These are phyloP conservation scores for Ceratobasidium sp. DNA, from an alignment of 1,284 basidiomycete genomes.

Conservation along the genomic window DNA sequence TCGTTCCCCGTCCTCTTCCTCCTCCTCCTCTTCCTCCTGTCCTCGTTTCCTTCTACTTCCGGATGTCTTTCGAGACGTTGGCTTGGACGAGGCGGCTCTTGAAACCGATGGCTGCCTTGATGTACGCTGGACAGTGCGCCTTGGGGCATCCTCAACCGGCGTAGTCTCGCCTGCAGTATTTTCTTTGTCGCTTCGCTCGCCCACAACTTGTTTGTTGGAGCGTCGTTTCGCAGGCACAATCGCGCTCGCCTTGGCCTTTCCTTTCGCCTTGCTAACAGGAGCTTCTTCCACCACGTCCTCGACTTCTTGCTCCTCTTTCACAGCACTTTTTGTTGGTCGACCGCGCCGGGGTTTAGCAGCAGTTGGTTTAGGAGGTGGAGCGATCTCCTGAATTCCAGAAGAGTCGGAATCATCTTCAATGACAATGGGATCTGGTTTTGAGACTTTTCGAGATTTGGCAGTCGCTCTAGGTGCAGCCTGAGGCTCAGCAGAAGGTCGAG, in stretches of 20 bases:
- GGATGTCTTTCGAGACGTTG: constrained; percentile 27
- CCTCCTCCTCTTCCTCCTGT: constrained; percentile 32
- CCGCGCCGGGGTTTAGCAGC: constrained; percentile 27
- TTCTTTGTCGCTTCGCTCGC: constrained; percentile 38
- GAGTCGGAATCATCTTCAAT: constrained; percentile 44
- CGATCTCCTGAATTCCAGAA: constrained; percentile 37
- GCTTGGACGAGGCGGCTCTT: constrained; percentile 16
- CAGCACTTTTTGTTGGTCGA: constrained; percentile 27
- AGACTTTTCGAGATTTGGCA: constrained; percentile 5
- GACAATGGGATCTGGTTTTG: constrained; percentile 37
- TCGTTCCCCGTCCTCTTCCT: constrained; percentile 18
- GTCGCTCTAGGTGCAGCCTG: constrained; percentile 18
- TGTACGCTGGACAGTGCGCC: constrained; percentile 30
- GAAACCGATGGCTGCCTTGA: constrained; percentile 42
- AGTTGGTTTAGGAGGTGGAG: constrained; percentile 34
- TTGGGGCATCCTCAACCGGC: constrained; percentile 39
- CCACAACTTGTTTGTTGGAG: constrained; percentile 38
- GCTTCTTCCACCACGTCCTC: constrained; percentile 34
- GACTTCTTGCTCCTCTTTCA: constrained; percentile 19
- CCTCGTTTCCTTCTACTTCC: constrained; percentile 42
- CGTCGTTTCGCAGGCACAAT: constrained; percentile 43
- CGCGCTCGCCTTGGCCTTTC: constrained; percentile 41
- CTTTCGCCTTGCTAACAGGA: constrained; percentile 27
- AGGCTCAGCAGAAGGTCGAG: constrained; percentile 29
- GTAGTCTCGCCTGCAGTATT: constrained; percentile 42